Percentiles rank a stretch among this genome's conserved stretches.
Conservation (phyloP, 1,139 yeast genomes). For the Hyphopichia pseudoburtonii region DNA sequence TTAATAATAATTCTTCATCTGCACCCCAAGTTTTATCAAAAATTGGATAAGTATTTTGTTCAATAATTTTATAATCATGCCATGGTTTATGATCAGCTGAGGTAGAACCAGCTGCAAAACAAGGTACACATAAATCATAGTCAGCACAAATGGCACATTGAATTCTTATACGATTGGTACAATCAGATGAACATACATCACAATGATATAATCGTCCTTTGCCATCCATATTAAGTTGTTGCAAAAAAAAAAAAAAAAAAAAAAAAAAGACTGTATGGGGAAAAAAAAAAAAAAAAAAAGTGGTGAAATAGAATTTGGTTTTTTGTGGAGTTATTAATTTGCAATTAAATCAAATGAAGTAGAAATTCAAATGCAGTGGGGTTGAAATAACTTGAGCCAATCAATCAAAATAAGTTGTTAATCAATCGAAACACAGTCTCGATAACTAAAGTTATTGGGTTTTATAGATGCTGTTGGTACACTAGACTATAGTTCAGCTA, state of each 20-base stretch:
- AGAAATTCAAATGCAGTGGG: too few species aligned
- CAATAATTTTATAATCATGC: constrained; percentile 90
- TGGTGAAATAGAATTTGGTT: too few species aligned
- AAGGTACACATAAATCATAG: constrained; percentile 94
- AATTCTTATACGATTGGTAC: constrained; percentile 87
- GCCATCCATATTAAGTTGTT: constrained; percentile 19
- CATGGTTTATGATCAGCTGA: constrained; percentile 90
- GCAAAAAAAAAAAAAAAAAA: neutral
- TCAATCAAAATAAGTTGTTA: constrained; percentile 7
- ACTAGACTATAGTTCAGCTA: too few species aligned
- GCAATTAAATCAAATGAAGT: too few species aligned
- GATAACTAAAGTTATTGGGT: too few species aligned
- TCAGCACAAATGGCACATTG: constrained; percentile 91
- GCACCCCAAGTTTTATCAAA: constrained; percentile 96
- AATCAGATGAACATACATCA: constrained; percentile 92
- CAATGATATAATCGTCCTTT: constrained; percentile 71
- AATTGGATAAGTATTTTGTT: constrained; percentile 93
- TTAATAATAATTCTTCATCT: constrained; percentile 84
- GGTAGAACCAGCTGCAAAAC: constrained; percentile 81
- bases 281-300: too few species aligned
- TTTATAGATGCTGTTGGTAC: too few species aligned
- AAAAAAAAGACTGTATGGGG: neutral
- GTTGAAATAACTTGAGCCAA: too few species aligned
- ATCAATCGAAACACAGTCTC: too few species aligned
- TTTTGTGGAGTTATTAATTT: neutral